These are phyloP conservation scores for Lactarius hatsudake DNA, from an alignment of 768 basidiomycete species.

Conservation along the genomic window DNA sequence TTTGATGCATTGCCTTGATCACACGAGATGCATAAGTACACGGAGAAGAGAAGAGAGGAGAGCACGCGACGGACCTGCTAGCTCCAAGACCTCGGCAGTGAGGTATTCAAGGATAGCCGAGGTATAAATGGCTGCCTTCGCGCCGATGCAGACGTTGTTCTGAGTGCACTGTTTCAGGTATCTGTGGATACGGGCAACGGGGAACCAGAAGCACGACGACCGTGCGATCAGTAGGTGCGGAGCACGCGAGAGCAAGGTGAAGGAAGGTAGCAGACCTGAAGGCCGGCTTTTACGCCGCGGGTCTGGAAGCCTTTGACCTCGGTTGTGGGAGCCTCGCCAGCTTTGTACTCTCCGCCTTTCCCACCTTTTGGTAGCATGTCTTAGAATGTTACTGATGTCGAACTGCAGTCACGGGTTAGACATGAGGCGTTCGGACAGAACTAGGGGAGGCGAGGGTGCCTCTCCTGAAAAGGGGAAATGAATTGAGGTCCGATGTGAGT, in stretches of 20 bases:
- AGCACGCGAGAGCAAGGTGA: background rate
- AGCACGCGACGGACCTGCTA: background rate
- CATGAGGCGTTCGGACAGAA: background rate
- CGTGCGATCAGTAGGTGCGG: background rate
- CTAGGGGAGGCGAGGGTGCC: too few relatives aligned
- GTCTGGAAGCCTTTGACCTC: conserved; percentile 15
- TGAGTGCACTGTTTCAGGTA: conserved; percentile 90
- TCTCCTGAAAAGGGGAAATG: background rate
- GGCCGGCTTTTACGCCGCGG: conserved; percentile 13
- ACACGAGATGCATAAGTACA: background rate
- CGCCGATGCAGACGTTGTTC: conserved; percentile 92
- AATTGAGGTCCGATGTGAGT: background rate
- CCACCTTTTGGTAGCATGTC: conserved; percentile 1
- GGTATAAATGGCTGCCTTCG: conserved; percentile 96
- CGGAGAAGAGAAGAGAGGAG: background rate
- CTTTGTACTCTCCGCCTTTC: conserved; percentile 13
- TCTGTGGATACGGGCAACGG: conserved; percentile 96
- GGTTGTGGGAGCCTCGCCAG: background rate
- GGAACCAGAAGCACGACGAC: conserved; percentile 55
- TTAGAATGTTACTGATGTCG: background rate
- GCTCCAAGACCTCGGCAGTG: background rate
- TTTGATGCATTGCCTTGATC: conserved; percentile 88
- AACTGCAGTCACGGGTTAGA: background rate
- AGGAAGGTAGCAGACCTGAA: conserved; percentile 1
- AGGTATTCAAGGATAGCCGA: conserved; percentile 65